Conservation (phyloP, 148 eudicot genomes). For the Drosera capensis region DNA sequence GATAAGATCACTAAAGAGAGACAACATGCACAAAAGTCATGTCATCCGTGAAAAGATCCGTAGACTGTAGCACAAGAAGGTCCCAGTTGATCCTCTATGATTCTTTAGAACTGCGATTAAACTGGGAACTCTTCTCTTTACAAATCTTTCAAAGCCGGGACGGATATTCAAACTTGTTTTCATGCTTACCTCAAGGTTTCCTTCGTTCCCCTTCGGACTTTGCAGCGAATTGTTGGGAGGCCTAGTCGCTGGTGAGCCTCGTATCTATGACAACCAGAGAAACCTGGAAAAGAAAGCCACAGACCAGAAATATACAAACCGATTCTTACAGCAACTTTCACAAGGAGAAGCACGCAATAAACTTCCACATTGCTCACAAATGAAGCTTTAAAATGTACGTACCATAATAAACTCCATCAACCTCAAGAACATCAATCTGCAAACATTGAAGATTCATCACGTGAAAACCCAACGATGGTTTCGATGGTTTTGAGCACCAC, state of each 20-base stretch:
- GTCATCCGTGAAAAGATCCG: not conserved
- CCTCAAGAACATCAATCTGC: slow-evolving; percentile 99
- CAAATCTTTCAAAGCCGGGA: no score
- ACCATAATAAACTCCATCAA: slow-evolving; percentile 90
- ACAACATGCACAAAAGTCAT: not conserved
- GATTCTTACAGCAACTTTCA: no score
- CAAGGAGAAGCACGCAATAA: no score
- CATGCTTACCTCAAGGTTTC: slow-evolving; percentile 69
- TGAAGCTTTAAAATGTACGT: slow-evolving; percentile 17
- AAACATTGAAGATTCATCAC: not conserved
- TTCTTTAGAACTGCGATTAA: no score
- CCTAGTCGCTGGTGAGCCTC: slow-evolving; percentile 96
- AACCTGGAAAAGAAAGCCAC: slow-evolving; percentile 28
- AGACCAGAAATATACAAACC: no score
- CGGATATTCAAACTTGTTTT: not conserved
- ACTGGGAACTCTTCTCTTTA: no score
- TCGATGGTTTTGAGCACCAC: not conserved
- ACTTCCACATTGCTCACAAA: no score
- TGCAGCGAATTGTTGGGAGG: slow-evolving; percentile 93
- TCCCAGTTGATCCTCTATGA: no score
- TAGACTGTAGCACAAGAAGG: not conserved
- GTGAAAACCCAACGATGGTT: not conserved
- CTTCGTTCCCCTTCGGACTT: slow-evolving; percentile 82
- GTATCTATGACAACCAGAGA: slow-evolving; percentile 94
- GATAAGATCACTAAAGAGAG: not conserved